These are phyloP conservation scores for Nothophaeocryptopus gaeumannii DNA, from an alignment of 2,329 filamentous ascomycete genomes.

Conservation along the genomic window DNA sequence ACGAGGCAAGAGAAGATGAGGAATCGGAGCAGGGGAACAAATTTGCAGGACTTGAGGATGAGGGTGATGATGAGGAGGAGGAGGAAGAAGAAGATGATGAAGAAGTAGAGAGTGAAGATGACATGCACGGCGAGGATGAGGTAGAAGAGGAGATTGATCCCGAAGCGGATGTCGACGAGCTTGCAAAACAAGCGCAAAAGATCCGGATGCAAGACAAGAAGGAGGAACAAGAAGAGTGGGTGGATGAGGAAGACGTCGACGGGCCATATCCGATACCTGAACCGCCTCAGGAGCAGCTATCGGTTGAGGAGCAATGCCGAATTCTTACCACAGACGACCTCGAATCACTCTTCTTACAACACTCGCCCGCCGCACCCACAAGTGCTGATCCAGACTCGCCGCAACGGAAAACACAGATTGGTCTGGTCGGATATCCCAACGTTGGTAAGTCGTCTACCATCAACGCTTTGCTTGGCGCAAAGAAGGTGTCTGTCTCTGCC, in stretches of 20 bases:
- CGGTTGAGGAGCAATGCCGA: conserved; percentile 52
- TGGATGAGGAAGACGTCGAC: conserved; percentile 39
- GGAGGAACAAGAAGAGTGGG: conserved; percentile 38
- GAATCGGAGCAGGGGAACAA: conserved; percentile 26
- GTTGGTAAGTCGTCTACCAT: conserved; percentile 99
- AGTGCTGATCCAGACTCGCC: conserved; percentile 47
- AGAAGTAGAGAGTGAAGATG: conserved; percentile 33
- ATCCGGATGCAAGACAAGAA: conserved; percentile 41
- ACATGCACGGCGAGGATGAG: conserved; percentile 28
- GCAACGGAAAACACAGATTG: conserved; percentile 75
- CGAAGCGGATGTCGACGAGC: conserved; percentile 41
- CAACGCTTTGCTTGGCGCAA: conserved; percentile 96
- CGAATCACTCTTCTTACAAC: conserved; percentile 79
- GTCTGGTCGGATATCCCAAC: conserved; percentile 95
- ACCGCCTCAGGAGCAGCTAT: conserved; percentile 30
- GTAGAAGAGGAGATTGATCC: conserved; percentile 45
- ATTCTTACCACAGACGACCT: conserved; percentile 93
- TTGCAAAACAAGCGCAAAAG: conserved; percentile 38
- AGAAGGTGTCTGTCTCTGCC: conserved; percentile 96
- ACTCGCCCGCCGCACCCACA: conserved; percentile 58
- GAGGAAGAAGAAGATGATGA: conserved; percentile 40
- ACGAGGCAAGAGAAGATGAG: conserved; percentile 64
- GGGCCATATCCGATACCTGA: conserved; percentile 35
- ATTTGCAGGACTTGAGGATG: conserved; percentile 49
- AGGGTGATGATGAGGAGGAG: conserved; percentile 59